These are phyloP conservation scores for Chenopodium suecicum DNA, from an alignment of 148 eudicot genomes.

Conservation along the genomic window DNA sequence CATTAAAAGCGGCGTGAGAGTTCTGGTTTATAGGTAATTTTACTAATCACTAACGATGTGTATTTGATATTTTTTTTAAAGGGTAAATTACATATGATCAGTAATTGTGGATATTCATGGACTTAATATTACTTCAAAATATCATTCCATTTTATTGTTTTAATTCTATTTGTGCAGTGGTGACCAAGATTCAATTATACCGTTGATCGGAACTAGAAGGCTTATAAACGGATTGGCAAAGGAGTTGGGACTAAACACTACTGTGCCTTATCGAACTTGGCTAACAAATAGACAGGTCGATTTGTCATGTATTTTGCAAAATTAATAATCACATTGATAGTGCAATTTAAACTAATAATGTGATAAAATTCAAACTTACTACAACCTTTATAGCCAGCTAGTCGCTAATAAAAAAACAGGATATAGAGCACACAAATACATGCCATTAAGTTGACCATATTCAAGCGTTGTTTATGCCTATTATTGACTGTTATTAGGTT, in stretches of 20 bases:
- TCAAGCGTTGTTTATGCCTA: no score
- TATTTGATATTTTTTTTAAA: no score
- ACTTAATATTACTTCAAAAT: no score
- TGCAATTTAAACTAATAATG: no score
- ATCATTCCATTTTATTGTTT: no score
- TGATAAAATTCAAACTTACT: no score
- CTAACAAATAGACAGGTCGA: conserved; percentile 59
- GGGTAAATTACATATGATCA: no score
- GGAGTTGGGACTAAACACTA: conserved; percentile 44
- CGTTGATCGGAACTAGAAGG: conserved; percentile 49
- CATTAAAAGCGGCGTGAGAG: conserved; percentile 46
- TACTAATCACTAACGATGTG: neutral
- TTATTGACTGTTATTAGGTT: no score
- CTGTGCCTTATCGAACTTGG: conserved; percentile 62
- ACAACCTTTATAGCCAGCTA: no score
- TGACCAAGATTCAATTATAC: conserved; percentile 73
- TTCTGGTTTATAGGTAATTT: conserved; percentile 56
- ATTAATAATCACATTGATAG: neutral
- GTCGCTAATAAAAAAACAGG: no score
- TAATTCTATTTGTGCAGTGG: conserved; percentile 27
- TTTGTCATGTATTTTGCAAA: neutral
- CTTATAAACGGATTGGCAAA: conserved; percentile 52
- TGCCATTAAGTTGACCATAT: no score
- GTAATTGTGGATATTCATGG: neutral
- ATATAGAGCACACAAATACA: no score